phyloP scores from a whole-genome alignment of 768 basidiomycete genomes.

The Flagelloscypha sp. region DNA sequence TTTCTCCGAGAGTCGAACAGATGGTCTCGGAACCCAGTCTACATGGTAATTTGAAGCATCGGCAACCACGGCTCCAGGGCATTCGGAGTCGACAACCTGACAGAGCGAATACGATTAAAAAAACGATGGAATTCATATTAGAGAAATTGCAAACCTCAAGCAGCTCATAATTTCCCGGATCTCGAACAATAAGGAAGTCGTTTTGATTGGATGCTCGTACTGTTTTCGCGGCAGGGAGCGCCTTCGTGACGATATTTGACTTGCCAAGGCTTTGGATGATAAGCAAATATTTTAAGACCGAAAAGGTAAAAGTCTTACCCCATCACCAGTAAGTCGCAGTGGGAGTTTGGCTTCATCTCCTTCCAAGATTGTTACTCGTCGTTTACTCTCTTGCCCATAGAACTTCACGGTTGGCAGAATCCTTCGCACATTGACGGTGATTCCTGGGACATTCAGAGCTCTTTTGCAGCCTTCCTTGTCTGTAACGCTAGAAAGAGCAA shows the following conservation, averaged over 20 bases:
- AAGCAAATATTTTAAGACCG: slow-evolving; percentile 3
- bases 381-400: slow-evolving; percentile 56
- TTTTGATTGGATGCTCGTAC: slow-evolving; percentile 67
- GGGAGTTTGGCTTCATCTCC: slow-evolving; percentile 67
- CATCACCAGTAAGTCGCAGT: slow-evolving; percentile 83
- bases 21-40: slow-evolving; percentile 74
- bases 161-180: slow-evolving; percentile 72
- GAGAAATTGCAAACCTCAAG: slow-evolving; percentile 36
- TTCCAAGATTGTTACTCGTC: slow-evolving; percentile 60
- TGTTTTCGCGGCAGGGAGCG: too few relatives aligned
- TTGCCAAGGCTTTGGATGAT: slow-evolving; percentile 67
- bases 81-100: slow-evolving; percentile 78
- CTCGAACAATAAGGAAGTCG: slow-evolving; percentile 61
- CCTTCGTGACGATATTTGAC: slow-evolving; percentile 61
- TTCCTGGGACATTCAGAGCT: slow-evolving; percentile 61
- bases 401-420: slow-evolving; percentile 84
- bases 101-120: slow-evolving; percentile 4
- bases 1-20: slow-evolving; percentile 54
- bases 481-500: slow-evolving; percentile 79
- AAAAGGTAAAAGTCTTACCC: slow-evolving; percentile 39
- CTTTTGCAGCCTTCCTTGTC: slow-evolving; percentile 86
- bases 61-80: slow-evolving; percentile 61
- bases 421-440: slow-evolving; percentile 78
- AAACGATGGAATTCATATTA: not conserved
- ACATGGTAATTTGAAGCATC: slow-evolving; percentile 62